A percentile compares a stretch with the other conserved stretches of the same genome.
Evolutionary conservation across 768 basidiomycete species (phyloP).

Genomic region (Lyophyllum semitale): DNA sequence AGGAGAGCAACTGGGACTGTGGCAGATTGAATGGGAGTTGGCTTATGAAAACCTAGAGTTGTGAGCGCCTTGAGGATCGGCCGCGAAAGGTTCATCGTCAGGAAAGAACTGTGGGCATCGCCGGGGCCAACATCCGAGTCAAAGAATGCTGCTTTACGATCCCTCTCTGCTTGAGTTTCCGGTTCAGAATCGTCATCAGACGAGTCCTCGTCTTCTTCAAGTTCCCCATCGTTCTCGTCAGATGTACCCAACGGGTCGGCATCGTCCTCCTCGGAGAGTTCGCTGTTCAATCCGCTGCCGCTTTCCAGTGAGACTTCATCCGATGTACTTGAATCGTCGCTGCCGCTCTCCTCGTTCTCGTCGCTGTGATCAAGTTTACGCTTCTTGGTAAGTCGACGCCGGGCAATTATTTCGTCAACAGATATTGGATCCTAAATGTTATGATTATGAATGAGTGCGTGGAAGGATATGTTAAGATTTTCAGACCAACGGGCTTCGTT

Average conservation of each 20-base stretch:
- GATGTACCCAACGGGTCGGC: slow-evolving; percentile 26
- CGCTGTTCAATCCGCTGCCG: slow-evolving; percentile 30
- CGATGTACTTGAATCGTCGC: slow-evolving; percentile 36
- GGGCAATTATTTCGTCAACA: slow-evolving; percentile 90
- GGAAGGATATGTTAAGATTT: not conserved
- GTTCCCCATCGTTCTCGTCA: slow-evolving; percentile 35
- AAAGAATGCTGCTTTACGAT: slow-evolving; percentile 89
- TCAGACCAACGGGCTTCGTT: slow-evolving; percentile 55
- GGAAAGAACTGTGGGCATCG: slow-evolving; percentile 74
- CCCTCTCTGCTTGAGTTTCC: slow-evolving; percentile 67
- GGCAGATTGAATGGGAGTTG: slow-evolving; percentile 94
- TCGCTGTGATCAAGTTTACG: slow-evolving; percentile 58
- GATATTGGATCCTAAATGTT: slow-evolving; percentile 68
- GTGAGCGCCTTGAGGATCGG: slow-evolving; percentile 90
- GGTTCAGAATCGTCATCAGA: slow-evolving; percentile 42
- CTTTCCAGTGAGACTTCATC: slow-evolving; percentile 31
- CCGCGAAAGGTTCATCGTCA: slow-evolving; percentile 93
- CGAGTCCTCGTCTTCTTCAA: slow-evolving; percentile 25
- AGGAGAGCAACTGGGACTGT: slow-evolving; percentile 92
- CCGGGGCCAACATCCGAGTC: slow-evolving; percentile 54
- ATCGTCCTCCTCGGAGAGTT: slow-evolving; percentile 34
- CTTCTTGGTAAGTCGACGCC: slow-evolving; percentile 60
- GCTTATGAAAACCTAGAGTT: slow-evolving; percentile 75
- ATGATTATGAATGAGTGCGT: slow-evolving; percentile 6
- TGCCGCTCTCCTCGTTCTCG: slow-evolving; percentile 32